Base-by-base conservation (phyloP, 306 rosid species). In the Rosa persica region DNA sequence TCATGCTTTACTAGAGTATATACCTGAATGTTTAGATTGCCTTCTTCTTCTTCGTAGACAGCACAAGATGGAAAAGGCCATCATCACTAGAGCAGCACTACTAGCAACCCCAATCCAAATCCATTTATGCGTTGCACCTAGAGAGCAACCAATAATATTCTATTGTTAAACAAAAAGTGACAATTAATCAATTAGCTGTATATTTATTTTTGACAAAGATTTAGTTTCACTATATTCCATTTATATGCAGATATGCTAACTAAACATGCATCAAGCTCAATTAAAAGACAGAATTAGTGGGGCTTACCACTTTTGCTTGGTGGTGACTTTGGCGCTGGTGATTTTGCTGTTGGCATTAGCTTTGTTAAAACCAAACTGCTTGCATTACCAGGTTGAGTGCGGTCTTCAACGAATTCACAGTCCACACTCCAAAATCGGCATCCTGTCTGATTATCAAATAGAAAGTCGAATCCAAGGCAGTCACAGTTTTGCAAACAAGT, bases 401-500 rank as follows among this genome's bases (percentile, higher is more conserved):
- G 6, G 17, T 48, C 62, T 71, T 71, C 44, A 48, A 71, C 10
- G 27, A 71, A 71, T 12, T 16, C 17, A 30, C 61, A 48, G 61
- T 30, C 75, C 27, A 30, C 61, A 36, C 75, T 71, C 75, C 75
- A 71, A 71, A 71, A 71, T 27, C 44, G 43, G 44, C 75, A 17
- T 30, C 61, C 42, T 4, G 78, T 79, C 1, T 6, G 36, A 79
- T 76, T n/a, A 5, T 0, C 6, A 75, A 34, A 4, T 10, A 0
- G n/a, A 19, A 12, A 2, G 19, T 0, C 3, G 20, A 27, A 82
- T 19, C 80, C 88, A 12, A 30, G 43, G 75, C 75, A 71, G 27
- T 71, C 62, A 71, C 75, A 71, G 34, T 48, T 22, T 22, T 57
- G 64, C 34, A 22, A 22, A n/a, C 64, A 57, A 57, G 64, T 57